These are phyloP conservation scores for Mytilinidion resinicola DNA, from an alignment of 495 filamentous ascomycete species.

Conservation along the genomic window DNA sequence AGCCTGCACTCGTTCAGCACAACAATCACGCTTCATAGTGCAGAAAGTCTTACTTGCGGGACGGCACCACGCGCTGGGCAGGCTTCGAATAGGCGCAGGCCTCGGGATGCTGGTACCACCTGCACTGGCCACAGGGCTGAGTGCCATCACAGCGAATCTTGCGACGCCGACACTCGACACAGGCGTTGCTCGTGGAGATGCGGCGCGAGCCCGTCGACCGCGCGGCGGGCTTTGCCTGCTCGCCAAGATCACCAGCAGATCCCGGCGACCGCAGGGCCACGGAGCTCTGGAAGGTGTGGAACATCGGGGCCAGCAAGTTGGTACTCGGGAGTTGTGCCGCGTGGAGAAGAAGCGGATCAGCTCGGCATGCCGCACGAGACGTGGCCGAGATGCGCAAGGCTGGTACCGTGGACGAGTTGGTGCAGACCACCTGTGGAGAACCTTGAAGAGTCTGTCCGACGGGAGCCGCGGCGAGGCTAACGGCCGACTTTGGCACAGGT, in stretches of 20 bases:
- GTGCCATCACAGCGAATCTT: constrained; percentile 33
- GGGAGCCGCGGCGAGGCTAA: too few relatives aligned
- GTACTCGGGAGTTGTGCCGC: neutral
- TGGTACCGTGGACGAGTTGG: neutral
- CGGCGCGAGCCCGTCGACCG: constrained; percentile 28
- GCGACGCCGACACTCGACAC: constrained; percentile 28
- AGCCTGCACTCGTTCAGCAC: constrained; percentile 23
- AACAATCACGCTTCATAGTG: neutral
- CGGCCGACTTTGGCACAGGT: too few relatives aligned
- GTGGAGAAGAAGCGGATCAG: constrained; percentile 3
- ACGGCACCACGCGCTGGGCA: constrained; percentile 33
- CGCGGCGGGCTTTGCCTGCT: constrained; percentile 13
- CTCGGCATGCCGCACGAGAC: constrained; percentile 11
- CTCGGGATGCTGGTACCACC: constrained; percentile 37
- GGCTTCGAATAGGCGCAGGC: constrained; percentile 35
- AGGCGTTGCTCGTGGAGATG: constrained; percentile 32
- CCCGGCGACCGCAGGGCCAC: constrained; percentile 25
- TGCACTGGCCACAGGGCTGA: constrained; percentile 31
- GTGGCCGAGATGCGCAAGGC: neutral
- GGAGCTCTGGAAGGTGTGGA: constrained; percentile 32
- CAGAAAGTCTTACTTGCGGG: constrained; percentile 29
- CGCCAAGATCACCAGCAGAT: constrained; percentile 9
- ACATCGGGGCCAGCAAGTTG: constrained; percentile 14
- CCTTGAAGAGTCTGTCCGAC: too few relatives aligned
- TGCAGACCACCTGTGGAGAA: neutral